phyloP scores from a whole-genome alignment of 2,329 filamentous ascomycete species.

The Tolypocladium cylindrosporum region DNA sequence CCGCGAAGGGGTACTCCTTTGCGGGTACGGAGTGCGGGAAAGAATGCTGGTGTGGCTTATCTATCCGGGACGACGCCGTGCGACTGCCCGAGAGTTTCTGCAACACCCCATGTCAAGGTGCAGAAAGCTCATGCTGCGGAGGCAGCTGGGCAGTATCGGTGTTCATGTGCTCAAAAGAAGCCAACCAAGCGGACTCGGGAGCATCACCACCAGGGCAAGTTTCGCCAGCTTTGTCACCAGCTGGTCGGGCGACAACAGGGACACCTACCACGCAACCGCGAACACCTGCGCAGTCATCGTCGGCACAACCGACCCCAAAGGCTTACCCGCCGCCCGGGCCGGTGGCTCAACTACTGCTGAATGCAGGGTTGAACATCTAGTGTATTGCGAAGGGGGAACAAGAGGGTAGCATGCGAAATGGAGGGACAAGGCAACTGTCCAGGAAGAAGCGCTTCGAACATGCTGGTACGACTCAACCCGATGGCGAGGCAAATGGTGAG shows the following conservation, averaged over 20 bases:
- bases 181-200: background rate
- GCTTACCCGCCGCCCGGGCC: background rate
- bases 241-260: background rate
- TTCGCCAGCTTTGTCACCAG: background rate
- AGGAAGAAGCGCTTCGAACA: background rate
- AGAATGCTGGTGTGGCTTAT: conserved; percentile 41
- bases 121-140: conserved; percentile 10
- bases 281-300: background rate
- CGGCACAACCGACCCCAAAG: background rate
- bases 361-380: background rate
- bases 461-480: background rate
- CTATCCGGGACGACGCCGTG: conserved; percentile 12
- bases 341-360: background rate
- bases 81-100: conserved; percentile 14
- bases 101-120: conserved; percentile 10
- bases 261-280: background rate
- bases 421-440: background rate
- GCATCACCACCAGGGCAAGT: background rate
- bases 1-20: conserved; percentile 25
- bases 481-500: too few relatives aligned
- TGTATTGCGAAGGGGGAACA: background rate
- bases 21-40: conserved; percentile 39
- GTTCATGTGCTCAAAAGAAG: conserved; percentile 3
- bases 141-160: conserved; percentile 16
- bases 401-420: background rate